phyloP scores from a whole-genome alignment of 345 rosid genomes.

The Acer campestre region DNA sequence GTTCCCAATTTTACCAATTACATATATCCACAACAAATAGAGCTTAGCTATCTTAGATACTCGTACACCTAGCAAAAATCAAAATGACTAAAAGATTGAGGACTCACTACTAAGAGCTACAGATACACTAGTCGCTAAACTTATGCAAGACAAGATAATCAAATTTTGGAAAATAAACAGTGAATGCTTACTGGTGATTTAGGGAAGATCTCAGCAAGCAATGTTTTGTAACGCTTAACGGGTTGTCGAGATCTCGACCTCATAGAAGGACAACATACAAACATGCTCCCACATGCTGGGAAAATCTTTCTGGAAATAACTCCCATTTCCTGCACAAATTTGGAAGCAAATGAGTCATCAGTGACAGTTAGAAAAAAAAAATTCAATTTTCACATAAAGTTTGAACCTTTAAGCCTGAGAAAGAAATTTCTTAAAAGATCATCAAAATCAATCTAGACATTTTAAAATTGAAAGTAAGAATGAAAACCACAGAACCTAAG shows the following conservation, averaged over 20 bases:
- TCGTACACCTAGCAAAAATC: background rate
- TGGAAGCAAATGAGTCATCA: constrained; percentile 8
- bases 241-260: constrained; percentile 98
- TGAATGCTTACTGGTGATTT: constrained; percentile 69
- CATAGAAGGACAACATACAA: constrained; percentile 96
- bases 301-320: constrained; percentile 83
- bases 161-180: background rate
- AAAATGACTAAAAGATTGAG: background rate
- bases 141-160: background rate
- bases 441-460: background rate
- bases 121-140: background rate
- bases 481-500: background rate
- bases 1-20: background rate
- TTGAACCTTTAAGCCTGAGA: background rate
- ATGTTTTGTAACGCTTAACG: constrained; percentile 91
- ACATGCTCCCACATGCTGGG: constrained; percentile 97
- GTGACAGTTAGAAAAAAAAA: background rate
- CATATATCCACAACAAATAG: constrained; percentile 2
- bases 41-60: background rate
- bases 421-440: background rate
- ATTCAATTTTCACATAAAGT: background rate
- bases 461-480: background rate
- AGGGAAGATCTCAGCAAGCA: constrained; percentile 91
- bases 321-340: constrained; percentile 69
- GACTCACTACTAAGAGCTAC: background rate